Conservation (phyloP, 2,329 filamentous ascomycete genomes). For the Nectriaceae sp. region DNA sequence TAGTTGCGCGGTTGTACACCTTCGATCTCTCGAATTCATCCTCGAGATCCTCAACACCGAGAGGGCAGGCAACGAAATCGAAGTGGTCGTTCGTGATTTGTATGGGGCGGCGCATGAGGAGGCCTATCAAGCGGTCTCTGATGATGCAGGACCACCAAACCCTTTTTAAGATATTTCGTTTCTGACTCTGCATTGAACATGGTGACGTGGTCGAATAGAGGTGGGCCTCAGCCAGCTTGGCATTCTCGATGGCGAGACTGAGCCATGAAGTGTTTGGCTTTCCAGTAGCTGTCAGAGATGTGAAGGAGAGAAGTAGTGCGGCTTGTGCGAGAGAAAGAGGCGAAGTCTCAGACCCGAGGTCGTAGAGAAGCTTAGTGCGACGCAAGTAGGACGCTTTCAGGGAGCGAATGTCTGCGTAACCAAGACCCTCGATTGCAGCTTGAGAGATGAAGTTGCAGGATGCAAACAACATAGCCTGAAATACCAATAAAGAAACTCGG, state of each 20-base stretch:
- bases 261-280: slow-evolving; percentile 10
- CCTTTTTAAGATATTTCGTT: slow-evolving; percentile 40
- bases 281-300: background rate
- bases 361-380: background rate
- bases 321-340: background rate
- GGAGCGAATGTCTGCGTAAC: background rate
- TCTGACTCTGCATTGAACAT: background rate
- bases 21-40: slow-evolving; percentile 13
- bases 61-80: slow-evolving; percentile 25
- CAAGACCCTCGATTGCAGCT: background rate
- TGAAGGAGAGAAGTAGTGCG: slow-evolving; percentile 5
- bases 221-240: slow-evolving; percentile 1
- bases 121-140: slow-evolving; percentile 50
- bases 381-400: slow-evolving; percentile 2
- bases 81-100: slow-evolving; percentile 49
- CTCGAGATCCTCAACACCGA: slow-evolving; percentile 5
- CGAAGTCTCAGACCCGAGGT: background rate
- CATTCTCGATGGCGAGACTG: slow-evolving; percentile 8
- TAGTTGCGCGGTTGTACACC: slow-evolving; percentile 11
- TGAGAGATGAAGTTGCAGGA: slow-evolving; percentile 10
- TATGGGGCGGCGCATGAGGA: slow-evolving; percentile 48
- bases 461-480: slow-evolving; percentile 20
- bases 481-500: slow-evolving; percentile 9
- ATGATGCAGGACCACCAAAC: slow-evolving; percentile 57
- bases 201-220: background rate